phyloP scores from a whole-genome alignment of 495 filamentous ascomycete species.

The Darksidea phi region DNA sequence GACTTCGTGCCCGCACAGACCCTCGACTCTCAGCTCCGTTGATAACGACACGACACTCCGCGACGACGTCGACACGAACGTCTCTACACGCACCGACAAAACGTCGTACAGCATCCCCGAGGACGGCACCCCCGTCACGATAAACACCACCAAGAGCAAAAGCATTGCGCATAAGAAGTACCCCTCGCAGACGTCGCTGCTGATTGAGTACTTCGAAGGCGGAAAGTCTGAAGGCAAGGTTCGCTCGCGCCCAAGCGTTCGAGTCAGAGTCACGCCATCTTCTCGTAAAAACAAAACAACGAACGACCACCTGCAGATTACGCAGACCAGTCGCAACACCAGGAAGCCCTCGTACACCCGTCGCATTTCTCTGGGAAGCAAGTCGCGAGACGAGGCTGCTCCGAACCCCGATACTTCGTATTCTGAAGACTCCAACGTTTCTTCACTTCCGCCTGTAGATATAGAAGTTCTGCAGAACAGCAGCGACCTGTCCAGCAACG shows the following conservation, averaged over 20 bases:
- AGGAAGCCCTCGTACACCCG: slow-evolving; percentile 65
- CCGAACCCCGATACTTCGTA: slow-evolving; percentile 60
- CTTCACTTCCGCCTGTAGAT: slow-evolving; percentile 71
- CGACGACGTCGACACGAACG: slow-evolving; percentile 70
- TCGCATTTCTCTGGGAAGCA: slow-evolving; percentile 58
- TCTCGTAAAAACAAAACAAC: slow-evolving; percentile 55
- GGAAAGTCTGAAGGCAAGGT: slow-evolving; percentile 60
- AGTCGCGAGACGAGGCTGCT: slow-evolving; percentile 55
- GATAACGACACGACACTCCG: slow-evolving; percentile 37
- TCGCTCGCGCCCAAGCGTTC: slow-evolving; percentile 79
- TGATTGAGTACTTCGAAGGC: slow-evolving; percentile 98
- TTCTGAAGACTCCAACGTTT: slow-evolving; percentile 71
- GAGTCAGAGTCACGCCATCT: slow-evolving; percentile 90
- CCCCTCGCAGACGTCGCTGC: slow-evolving; percentile 82
- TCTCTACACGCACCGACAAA: slow-evolving; percentile 75
- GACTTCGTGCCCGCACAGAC: background rate
- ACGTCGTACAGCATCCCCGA: slow-evolving; percentile 89
- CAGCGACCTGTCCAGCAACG: slow-evolving; percentile 58
- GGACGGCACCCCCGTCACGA: slow-evolving; percentile 91
- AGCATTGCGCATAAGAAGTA: slow-evolving; percentile 40
- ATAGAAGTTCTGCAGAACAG: slow-evolving; percentile 70
- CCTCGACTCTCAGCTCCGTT: slow-evolving; percentile 38
- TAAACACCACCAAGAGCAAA: slow-evolving; percentile 62
- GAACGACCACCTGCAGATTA: slow-evolving; percentile 79
- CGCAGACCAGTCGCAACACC: slow-evolving; percentile 61